Base-by-base conservation (phyloP, 345 rosid species). In the Isatis tinctoria region DNA sequence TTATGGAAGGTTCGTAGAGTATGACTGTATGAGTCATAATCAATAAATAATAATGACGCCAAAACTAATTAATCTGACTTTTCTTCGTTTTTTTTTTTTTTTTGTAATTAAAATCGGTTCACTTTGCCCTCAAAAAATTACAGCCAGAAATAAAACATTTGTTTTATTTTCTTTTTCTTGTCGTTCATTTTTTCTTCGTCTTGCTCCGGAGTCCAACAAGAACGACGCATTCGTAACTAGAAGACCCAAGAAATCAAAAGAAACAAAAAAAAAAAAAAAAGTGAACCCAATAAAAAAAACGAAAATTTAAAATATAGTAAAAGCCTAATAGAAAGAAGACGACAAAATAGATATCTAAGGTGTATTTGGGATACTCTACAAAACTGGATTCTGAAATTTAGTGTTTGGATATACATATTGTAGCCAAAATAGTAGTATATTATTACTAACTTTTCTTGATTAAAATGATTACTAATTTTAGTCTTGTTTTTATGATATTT, bases 1-100 rank as follows among this genome's bases (percentile, higher is more conserved):
- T 26, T 56, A 57, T 65, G 72, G 72, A 53, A 73, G 39, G 16
- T 43, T 65, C 64, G 5, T 73, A 44, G 57, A 54, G 12, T 6
- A 14, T 27, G 60, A 40, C 35, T 26, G 13, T 41, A 53, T 14
- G 11, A 72, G 70, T 63, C 70, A 28, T 24, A 17, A 40, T 4
- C 11, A 47, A 35, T 26, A 11, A 36, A 37, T 37, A 49, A 11
- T 63, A 9, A 41, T 30, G 35, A 52, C 69, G 26, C 9, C 17
- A 30, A 22, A 36, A 51, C 4, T 51, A 40, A 27, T 62, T 49
- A 61, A 72, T 27, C 2, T 62, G 61, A 24, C 14, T 37, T 26
- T 22, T 43, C 10, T 9, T 43, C 6, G n/a, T 33, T 6, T 22
- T 1, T 43, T 33, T 6, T 22, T 1, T 7, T 45, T 48, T 17